Evolutionary conservation across 768 basidiomycete genomes (phyloP).

Genomic region (Tephrocybe rancida): DNA sequence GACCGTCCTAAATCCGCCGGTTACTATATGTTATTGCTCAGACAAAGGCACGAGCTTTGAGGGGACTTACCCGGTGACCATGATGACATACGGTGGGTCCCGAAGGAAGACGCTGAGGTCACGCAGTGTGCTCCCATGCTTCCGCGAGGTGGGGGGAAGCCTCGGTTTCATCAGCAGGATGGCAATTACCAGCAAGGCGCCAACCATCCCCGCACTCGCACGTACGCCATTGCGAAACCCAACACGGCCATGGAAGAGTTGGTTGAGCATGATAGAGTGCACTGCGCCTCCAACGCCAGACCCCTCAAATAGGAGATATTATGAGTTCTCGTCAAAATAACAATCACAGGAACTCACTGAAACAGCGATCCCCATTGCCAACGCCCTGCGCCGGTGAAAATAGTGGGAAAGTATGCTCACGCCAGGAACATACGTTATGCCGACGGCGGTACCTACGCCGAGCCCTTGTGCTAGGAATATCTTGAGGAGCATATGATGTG

Average conservation of each 20-base stretch:
- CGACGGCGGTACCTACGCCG: slow-evolving; percentile 46
- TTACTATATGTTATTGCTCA: background rate
- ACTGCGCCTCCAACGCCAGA: slow-evolving; percentile 62
- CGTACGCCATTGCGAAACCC: slow-evolving; percentile 54
- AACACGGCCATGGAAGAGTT: slow-evolving; percentile 43
- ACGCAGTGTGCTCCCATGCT: slow-evolving; percentile 26
- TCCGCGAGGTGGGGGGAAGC: slow-evolving; percentile 37
- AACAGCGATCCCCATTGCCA: slow-evolving; percentile 53
- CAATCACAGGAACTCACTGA: slow-evolving; percentile 33
- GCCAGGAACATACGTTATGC: slow-evolving; percentile 48
- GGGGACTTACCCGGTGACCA: slow-evolving; percentile 37
- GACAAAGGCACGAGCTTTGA: background rate
- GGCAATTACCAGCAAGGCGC: slow-evolving; percentile 29
- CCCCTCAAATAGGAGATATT: slow-evolving; percentile 37
- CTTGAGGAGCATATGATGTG: slow-evolving; percentile 21
- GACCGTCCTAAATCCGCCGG: slow-evolving; percentile 27
- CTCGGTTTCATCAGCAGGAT: slow-evolving; percentile 38
- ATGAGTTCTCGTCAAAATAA: slow-evolving; percentile 7
- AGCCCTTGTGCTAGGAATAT: slow-evolving; percentile 52
- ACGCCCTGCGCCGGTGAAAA: slow-evolving; percentile 45
- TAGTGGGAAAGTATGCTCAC: slow-evolving; percentile 51
- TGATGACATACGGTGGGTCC: slow-evolving; percentile 46
- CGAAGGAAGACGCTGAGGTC: slow-evolving; percentile 36
- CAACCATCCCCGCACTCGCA: slow-evolving; percentile 37
- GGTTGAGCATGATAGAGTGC: slow-evolving; percentile 67